Percentiles rank a stretch among this genome's conserved stretches.
phyloP scores from a whole-genome alignment of 768 basidiomycete genomes.

The Clavulina sp. region DNA sequence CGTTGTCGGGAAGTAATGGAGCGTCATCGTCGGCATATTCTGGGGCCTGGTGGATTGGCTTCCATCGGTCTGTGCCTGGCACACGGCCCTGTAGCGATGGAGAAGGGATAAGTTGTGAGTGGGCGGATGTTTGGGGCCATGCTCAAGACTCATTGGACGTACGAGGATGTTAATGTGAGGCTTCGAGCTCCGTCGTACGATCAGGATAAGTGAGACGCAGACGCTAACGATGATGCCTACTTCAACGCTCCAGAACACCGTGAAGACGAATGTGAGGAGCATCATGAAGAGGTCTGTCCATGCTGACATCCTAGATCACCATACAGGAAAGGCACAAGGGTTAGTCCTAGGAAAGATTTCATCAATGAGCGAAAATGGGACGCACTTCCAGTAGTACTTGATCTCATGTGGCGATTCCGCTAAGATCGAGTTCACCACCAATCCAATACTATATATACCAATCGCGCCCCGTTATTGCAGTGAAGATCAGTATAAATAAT shows the following conservation, averaged over 20 bases:
- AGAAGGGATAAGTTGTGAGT: not conserved
- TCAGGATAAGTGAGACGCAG: conserved; percentile 71
- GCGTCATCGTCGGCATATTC: no score
- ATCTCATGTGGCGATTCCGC: conserved; percentile 79
- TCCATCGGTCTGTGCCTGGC: conserved; percentile 80
- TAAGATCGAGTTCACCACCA: conserved; percentile 73
- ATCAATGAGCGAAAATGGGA: conserved; percentile 6
- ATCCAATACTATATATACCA: conserved; percentile 45
- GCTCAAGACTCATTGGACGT: conserved; percentile 13
- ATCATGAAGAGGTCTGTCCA: conserved; percentile 82
- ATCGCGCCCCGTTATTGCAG: no score
- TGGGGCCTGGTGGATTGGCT: conserved; percentile 72
- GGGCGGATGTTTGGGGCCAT: not conserved
- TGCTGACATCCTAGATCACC: conserved; percentile 52
- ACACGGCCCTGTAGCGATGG: conserved; percentile 46
- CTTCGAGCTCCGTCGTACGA: conserved; percentile 77
- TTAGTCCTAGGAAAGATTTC: not conserved
- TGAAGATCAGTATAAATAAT: not conserved
- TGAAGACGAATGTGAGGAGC: conserved; percentile 71
- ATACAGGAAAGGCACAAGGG: not conserved
- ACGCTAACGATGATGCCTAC: conserved; percentile 81
- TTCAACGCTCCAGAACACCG: conserved; percentile 82
- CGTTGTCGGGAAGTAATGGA: no score
- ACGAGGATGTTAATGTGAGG: conserved; percentile 85
- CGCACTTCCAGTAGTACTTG: conserved; percentile 64